phyloP scores from a whole-genome alignment of 352 stramenopile genomes.

The Peronospora tabacina region DNA sequence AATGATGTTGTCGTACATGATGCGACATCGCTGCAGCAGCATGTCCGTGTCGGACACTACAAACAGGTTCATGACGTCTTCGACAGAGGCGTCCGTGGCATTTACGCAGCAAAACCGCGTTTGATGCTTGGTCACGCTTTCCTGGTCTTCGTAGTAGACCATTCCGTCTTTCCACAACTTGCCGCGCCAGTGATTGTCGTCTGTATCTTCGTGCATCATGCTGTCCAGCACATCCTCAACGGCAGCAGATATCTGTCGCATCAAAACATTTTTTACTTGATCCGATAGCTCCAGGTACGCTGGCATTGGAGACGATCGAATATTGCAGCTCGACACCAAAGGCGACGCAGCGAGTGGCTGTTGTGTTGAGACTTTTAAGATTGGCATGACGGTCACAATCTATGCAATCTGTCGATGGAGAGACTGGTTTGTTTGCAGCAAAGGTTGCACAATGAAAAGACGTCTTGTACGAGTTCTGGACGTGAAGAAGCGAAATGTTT shows the following conservation, averaged over 20 bases:
- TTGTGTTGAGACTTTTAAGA: not conserved
- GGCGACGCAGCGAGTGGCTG: conserved; percentile 8
- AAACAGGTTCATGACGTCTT: conserved; percentile 35
- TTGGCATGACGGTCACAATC: not conserved
- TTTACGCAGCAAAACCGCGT: conserved; percentile 36
- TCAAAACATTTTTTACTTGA: conserved; percentile 20
- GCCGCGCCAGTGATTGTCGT: conserved; percentile 24
- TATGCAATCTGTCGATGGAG: too few relatives aligned
- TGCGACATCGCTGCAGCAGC: conserved; percentile 29
- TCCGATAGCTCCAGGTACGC: conserved; percentile 20
- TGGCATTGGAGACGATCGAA: conserved; percentile 6
- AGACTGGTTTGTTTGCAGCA: too few relatives aligned
- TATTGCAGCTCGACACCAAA: conserved; percentile 17
- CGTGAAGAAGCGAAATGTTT: too few relatives aligned
- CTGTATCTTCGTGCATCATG: conserved; percentile 32
- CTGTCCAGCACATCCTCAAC: conserved; percentile 35
- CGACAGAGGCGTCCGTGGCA: conserved; percentile 23
- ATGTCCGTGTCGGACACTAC: conserved; percentile 31
- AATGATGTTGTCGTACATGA: conserved; percentile 42
- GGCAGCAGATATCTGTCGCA: conserved; percentile 24
- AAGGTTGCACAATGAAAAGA: too few relatives aligned
- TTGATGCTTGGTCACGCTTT: conserved; percentile 30
- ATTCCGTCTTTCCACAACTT: conserved; percentile 33
- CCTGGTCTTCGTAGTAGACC: conserved; percentile 32
- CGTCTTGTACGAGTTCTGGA: too few relatives aligned